phyloP scores from a whole-genome alignment of 2,329 filamentous ascomycete species.

The Epicoccum sorghinum region DNA sequence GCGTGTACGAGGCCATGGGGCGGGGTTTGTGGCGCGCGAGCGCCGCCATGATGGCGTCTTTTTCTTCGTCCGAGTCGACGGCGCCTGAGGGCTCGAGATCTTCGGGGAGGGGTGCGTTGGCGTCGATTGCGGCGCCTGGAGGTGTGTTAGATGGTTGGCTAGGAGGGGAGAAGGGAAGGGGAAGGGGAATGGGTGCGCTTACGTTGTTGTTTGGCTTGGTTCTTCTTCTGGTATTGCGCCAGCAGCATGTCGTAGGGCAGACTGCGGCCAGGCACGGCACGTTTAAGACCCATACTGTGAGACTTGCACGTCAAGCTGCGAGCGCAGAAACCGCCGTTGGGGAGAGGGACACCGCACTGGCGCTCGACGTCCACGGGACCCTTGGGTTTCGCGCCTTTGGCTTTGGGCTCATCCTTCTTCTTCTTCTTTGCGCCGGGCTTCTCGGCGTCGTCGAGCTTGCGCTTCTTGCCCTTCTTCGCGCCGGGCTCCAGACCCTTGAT shows the following conservation, averaged over 20 bases:
- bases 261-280: slow-evolving; percentile 83
- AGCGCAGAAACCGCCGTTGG: slow-evolving; percentile 86
- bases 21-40: slow-evolving; percentile 75
- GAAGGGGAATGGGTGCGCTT: slow-evolving; percentile 48
- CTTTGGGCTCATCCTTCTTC: slow-evolving; percentile 90
- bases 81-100: slow-evolving; percentile 73
- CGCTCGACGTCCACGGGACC: slow-evolving; percentile 92
- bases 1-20: slow-evolving; percentile 71
- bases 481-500: slow-evolving; percentile 49
- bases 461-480: slow-evolving; percentile 54
- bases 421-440: slow-evolving; percentile 86
- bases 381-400: slow-evolving; percentile 83
- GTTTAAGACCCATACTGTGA: slow-evolving; percentile 92
- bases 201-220: slow-evolving; percentile 98
- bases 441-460: slow-evolving; percentile 66
- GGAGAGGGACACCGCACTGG: slow-evolving; percentile 86
- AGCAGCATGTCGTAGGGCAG: slow-evolving; percentile 92
- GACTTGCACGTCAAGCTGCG: slow-evolving; percentile 91
- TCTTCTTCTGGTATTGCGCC: slow-evolving; percentile 78
- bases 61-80: slow-evolving; percentile 94
- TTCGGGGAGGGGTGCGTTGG: slow-evolving; percentile 87
- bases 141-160: slow-evolving; percentile 6
- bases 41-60: slow-evolving; percentile 83
- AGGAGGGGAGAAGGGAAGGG: background rate
- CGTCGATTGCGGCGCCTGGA: slow-evolving; percentile 88